Percentiles rank a stretch among this genome's conserved stretches.
phyloP scores from a whole-genome alignment of 2,329 filamentous ascomycete species.

The Xylariaceae sp. region DNA sequence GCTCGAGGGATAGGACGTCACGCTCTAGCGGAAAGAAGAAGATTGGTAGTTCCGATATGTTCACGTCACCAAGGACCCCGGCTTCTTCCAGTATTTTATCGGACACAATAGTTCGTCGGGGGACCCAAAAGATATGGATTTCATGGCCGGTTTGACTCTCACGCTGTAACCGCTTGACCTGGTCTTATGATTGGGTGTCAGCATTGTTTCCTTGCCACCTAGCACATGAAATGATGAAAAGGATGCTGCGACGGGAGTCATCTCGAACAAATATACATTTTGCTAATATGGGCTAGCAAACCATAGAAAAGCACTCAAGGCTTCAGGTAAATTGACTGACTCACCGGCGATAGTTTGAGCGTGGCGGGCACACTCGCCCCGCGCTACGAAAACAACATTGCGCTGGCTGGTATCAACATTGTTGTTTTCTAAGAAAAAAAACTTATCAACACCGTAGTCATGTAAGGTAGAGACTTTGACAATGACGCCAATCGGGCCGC shows the following conservation, averaged over 20 bases:
- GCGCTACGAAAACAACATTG: constrained; percentile 89
- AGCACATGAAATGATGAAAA: constrained; percentile 29
- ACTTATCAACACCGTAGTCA: constrained; percentile 96
- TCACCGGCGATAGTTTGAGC: constrained; percentile 84
- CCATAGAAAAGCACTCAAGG: constrained; percentile 37
- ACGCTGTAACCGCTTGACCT: constrained; percentile 83
- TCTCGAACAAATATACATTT: constrained; percentile 37
- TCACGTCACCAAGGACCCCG: constrained; percentile 88
- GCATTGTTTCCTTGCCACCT: constrained; percentile 50
- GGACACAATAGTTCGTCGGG: constrained; percentile 82
- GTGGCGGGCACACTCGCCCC: constrained; percentile 81
- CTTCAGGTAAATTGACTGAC: constrained; percentile 29
- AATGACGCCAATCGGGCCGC: constrained; percentile 82
- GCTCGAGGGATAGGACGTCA: constrained; percentile 84
- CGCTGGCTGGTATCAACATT: constrained; percentile 92
- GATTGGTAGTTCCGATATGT: constrained; percentile 77
- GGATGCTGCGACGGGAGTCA: constrained; percentile 35
- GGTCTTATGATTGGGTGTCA: constrained; percentile 61
- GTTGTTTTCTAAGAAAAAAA: constrained; percentile 92
- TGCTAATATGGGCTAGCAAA: constrained; percentile 44
- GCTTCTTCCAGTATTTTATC: constrained; percentile 89
- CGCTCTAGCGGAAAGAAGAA: constrained; percentile 89
- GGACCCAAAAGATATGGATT: constrained; percentile 95
- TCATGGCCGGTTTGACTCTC: constrained; percentile 90
- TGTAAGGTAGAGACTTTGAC: constrained; percentile 94